Conservation (phyloP, 129 eudicot species). For the Lonicera japonica region DNA sequence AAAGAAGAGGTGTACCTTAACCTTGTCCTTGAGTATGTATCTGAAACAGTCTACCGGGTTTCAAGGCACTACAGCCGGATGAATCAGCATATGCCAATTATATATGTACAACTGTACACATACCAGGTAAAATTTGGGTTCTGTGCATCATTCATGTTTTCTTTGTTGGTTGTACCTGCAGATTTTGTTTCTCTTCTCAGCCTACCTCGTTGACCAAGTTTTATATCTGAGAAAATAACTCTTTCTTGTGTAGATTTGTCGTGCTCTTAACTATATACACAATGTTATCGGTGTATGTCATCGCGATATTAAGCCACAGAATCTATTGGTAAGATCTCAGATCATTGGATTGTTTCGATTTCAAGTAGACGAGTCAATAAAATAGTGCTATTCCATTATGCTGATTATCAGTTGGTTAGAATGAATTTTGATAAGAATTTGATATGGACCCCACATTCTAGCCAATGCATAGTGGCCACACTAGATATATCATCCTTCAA, state of each 20-base stretch:
- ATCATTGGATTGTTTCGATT: neutral
- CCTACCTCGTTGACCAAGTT: neutral
- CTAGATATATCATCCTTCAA: too few species aligned
- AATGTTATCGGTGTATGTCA: slow-evolving; percentile 91
- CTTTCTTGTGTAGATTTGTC: slow-evolving; percentile 57
- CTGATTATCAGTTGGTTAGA: too few species aligned
- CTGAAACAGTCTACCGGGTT: slow-evolving; percentile 86
- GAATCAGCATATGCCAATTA: slow-evolving; percentile 70
- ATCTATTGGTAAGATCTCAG: slow-evolving; percentile 61
- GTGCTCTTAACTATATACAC: slow-evolving; percentile 87
- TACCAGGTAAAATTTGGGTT: slow-evolving; percentile 54
- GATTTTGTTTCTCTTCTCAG: neutral
- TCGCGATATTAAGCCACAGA: slow-evolving; percentile 97
- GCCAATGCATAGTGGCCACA: too few species aligned
- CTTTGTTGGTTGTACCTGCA: neutral
- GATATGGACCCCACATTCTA: too few species aligned
- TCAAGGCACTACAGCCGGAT: slow-evolving; percentile 62
- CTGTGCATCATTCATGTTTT: neutral
- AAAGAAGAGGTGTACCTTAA: slow-evolving; percentile 89
- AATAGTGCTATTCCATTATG: too few species aligned
- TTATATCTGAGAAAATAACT: slow-evolving; percentile 4
- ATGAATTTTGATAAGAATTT: too few species aligned
- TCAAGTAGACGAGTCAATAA: too few species aligned
- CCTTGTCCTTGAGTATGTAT: slow-evolving; percentile 77
- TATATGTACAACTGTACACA: slow-evolving; percentile 73